Base-by-base conservation (phyloP, 257 asterid genomes). In the Forsythia suspensa region DNA sequence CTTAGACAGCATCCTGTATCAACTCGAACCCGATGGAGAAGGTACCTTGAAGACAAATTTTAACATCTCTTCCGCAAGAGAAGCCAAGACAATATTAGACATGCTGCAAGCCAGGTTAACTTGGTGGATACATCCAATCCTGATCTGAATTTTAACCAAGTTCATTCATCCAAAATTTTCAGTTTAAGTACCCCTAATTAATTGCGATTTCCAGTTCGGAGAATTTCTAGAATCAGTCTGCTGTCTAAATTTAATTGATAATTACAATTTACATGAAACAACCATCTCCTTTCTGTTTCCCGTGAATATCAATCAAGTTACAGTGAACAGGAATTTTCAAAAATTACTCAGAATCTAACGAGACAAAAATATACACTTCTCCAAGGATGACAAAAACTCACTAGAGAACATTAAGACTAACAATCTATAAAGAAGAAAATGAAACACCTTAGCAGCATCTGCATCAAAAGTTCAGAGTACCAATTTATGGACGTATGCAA, bases 401-500 rank as follows among this genome's bases (percentile, higher is more conserved):
- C 91, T 8, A 85, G 88, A 88, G 81, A 79, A 82, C 89, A 88
- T 79, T 75, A 78, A 84, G 86, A 90, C 88, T 66, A 86, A 84
- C 89, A 88, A 79, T 84, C 86, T 79, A 87, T 83, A 88, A 70
- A 88, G 86, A 86, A 84, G 88, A 81, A 82, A 90, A 83, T 82
- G 86, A 83, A 85, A 85, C 88, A 83, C 74, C 74, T 88, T 85
- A 85, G 87, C 92, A 88, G 85, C 88, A 92, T 90, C 93, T 84
- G 88, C 89, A 83, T 80, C 84, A 83, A 85, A 84, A 80, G 80
- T 83, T 83, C 79, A 85, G 84, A 85, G 75, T 80, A 83, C 87
- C 86, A 80, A 76, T 83, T 87, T 82, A 87, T 65, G 75, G 73
- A 81, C 73, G 76, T 43, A 69, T 41, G 59, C 63, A 44, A 61